Base-by-base conservation (phyloP, 768 basidiomycete species). In the Agrocybe praecox region DNA sequence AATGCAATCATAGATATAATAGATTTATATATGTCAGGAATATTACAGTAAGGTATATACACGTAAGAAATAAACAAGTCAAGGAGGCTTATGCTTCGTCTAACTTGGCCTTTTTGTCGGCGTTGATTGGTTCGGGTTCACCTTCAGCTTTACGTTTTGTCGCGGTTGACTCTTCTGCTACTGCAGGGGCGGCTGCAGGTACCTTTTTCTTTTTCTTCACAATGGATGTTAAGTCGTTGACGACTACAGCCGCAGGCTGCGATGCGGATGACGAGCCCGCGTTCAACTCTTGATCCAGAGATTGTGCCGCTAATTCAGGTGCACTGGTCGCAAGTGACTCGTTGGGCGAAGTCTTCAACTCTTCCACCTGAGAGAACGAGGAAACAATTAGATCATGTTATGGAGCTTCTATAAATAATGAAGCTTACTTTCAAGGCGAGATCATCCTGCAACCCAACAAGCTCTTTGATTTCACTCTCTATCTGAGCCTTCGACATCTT, bases 121-220 rank as follows among this genome's bases (percentile, higher is more conserved):
- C 74, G 26, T 65, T 73, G 4, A 80, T 69, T 32, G 73, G 72
- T 19, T 74, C 80, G 6, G 72, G 78, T 5, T 80, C 83, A 17
- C 78, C 81, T 4, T 89, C 89, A 3, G 87, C 89, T 71, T 92
- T 92, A 49, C 91, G 84, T 70, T 92, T 94, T 12, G 65, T 64
- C 2, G 74, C 70, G 14, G 69, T 69, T 19, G 75, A 67, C 9
- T 72, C 73, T n/a, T 74, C 73, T 3, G 69, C 56, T 1, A 73
- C 64, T 63, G 81, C 81, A 68, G 55, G n/a, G 18, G 34, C 26
- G 34, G 32, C 45, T 29, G 19, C 46, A 18, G 49, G 29, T 3
- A 47, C 54, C 21, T 88, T 89, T 71, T 93, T 94, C 80, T 95
- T 98, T 77, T 93, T 94, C 69, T 85, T 87, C 47, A 96, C 92